phyloP scores from a whole-genome alignment of 352 stramenopile genomes.

The Phytophthora pisi region DNA sequence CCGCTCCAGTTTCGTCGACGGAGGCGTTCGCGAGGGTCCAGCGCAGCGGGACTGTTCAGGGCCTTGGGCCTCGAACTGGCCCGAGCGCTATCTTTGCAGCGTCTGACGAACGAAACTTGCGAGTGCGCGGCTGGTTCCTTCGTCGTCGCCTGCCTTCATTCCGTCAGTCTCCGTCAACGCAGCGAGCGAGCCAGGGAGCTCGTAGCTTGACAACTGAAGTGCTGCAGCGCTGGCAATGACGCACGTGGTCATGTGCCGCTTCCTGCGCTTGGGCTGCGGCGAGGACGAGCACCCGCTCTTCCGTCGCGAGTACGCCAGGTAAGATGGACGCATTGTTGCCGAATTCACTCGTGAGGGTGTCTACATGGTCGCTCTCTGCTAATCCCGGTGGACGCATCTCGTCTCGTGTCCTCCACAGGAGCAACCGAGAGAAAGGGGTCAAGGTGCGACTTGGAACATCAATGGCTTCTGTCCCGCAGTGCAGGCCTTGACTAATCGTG shows the following conservation, averaged over 20 bases:
- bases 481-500: background rate
- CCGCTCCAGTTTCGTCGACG: background rate
- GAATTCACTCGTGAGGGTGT: background rate
- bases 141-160: background rate
- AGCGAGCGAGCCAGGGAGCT: background rate
- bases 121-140: background rate
- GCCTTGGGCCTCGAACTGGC: background rate
- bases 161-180: background rate
- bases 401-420: constrained; percentile 3
- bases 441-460: constrained; percentile 10
- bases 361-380: background rate
- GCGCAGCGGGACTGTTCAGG: background rate
- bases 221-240: background rate
- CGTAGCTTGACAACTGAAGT: background rate
- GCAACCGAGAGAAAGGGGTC: constrained; percentile 12
- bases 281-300: constrained; percentile 42
- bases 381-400: background rate
- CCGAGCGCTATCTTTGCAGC: background rate
- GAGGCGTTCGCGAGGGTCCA: background rate
- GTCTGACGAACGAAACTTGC: background rate
- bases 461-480: no score
- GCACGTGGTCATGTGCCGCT: constrained; percentile 24
- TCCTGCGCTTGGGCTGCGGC: constrained; percentile 39
- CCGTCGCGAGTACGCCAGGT: constrained; percentile 40
- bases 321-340: background rate